Evolutionary conservation across 768 basidiomycete genomes (phyloP).

Genomic region (Saitozyma sp.): DNA sequence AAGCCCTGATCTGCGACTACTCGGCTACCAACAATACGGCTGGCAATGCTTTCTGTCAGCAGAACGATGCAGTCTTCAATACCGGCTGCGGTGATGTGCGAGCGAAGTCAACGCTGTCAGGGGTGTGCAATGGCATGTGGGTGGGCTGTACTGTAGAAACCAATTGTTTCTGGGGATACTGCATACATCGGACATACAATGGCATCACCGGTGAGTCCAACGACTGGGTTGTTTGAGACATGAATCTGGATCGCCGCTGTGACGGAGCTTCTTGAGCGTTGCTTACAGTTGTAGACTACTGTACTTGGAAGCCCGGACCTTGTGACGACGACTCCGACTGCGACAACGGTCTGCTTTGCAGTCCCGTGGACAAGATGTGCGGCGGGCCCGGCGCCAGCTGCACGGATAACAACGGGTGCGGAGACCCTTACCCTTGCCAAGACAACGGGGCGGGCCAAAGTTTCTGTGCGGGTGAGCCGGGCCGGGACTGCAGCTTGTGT

Average conservation of each 20-base stretch:
- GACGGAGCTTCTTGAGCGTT: neutral
- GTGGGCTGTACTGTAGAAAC: conserved; percentile 1
- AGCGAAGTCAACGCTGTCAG: conserved; percentile 1
- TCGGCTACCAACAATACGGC: neutral
- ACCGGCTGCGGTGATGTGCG: conserved; percentile 7
- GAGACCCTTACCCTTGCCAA: neutral
- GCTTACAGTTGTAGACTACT: conserved; percentile 3
- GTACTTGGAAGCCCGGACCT: conserved; percentile 15
- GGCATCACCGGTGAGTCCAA: neutral
- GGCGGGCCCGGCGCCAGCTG: neutral
- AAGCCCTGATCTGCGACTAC: conserved; percentile 11
- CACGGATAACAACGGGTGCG: neutral
- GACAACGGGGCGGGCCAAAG: neutral
- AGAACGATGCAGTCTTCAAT: conserved; percentile 7
- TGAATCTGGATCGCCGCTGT: neutral
- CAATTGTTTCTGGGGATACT: conserved; percentile 9
- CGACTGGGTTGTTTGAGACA: neutral
- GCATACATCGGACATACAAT: neutral
- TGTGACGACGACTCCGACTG: neutral
- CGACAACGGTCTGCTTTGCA: neutral
- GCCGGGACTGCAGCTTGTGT: neutral
- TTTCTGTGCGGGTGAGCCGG: neutral
- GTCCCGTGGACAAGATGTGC: neutral
- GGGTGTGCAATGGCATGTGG: conserved; percentile 11
- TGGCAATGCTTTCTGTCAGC: conserved; percentile 6